These are phyloP conservation scores for Dioszegia aurantiaca DNA, from an alignment of 768 basidiomycete species.

Conservation along the genomic window DNA sequence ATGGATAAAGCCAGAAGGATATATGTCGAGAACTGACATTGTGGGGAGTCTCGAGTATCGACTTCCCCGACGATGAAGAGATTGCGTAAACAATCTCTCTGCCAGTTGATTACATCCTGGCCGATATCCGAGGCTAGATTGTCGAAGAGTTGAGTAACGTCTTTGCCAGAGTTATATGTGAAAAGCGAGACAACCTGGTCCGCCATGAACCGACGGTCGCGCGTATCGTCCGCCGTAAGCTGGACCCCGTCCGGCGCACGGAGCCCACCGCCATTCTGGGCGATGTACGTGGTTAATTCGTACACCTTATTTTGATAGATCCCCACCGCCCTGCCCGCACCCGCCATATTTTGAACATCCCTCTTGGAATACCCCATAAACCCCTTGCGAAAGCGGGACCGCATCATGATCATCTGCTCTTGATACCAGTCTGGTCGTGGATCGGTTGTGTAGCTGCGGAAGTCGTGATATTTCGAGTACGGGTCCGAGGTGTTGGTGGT, in stretches of 20 bases:
- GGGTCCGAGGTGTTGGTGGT: conserved; percentile 65
- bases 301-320: conserved; percentile 84
- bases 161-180: conserved; percentile 52
- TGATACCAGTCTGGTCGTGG: conserved; percentile 98
- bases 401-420: conserved; percentile 87
- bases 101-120: conserved; percentile 62
- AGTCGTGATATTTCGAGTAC: conserved; percentile 88
- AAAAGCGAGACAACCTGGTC: conserved; percentile 46
- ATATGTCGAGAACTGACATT: conserved; percentile 87
- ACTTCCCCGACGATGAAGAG: conserved; percentile 86
- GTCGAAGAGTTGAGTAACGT: conserved; percentile 49
- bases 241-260: conserved; percentile 41
- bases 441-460: conserved; percentile 77
- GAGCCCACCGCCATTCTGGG: conserved; percentile 61
- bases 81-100: conserved; percentile 87
- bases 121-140: conserved; percentile 60
- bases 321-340: conserved; percentile 61
- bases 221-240: conserved; percentile 53
- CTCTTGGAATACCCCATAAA: conserved; percentile 80
- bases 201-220: conserved; percentile 48
- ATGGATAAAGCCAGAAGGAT: conserved; percentile 83
- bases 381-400: conserved; percentile 81
- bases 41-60: conserved; percentile 85
- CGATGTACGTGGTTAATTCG: conserved; percentile 78
- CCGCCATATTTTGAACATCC: conserved; percentile 70